Percentiles rank a stretch among this genome's conserved stretches.
Evolutionary conservation across 1,139 yeast genomes (phyloP).

Genomic region (Pichia sp.): DNA sequence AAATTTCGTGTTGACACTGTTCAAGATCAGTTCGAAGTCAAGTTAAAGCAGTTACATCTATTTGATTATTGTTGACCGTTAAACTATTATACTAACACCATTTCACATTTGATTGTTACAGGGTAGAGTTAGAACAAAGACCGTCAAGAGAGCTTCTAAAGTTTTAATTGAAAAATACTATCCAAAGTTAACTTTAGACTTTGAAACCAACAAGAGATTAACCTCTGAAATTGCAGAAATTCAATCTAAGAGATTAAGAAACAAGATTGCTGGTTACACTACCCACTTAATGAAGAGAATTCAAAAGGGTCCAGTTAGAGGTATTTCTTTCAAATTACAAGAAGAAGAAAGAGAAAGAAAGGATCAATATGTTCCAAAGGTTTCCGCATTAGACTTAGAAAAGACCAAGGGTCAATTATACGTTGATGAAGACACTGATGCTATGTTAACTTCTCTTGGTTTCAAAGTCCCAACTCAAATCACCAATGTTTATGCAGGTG

Average conservation of each 20-base stretch:
- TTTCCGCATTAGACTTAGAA: slow-evolving; percentile 97
- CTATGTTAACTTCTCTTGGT: slow-evolving; percentile 92
- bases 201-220: slow-evolving; percentile 99
- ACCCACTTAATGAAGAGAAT: slow-evolving; percentile 99
- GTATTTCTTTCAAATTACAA: slow-evolving; percentile 99
- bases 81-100: too few relatives aligned
- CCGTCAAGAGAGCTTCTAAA: slow-evolving; percentile 99
- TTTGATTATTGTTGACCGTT: too few relatives aligned
- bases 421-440: slow-evolving; percentile 97
- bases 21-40: too few relatives aligned
- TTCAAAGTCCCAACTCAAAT: slow-evolving; percentile 92
- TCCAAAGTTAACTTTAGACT: slow-evolving; percentile 99
- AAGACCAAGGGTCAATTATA: slow-evolving; percentile 95
- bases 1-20: too few relatives aligned
- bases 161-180: slow-evolving; percentile 99
- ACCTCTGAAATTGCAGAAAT: slow-evolving; percentile 97
- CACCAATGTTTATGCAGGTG: slow-evolving; percentile 87
- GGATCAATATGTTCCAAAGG: slow-evolving; percentile 99
- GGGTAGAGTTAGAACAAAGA: slow-evolving; percentile 99
- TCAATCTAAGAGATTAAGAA: slow-evolving; percentile 99
- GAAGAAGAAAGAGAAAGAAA: slow-evolving; percentile 99
- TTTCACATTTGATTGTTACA: slow-evolving; percentile 24
- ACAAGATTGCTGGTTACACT: slow-evolving; percentile 99
- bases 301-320: slow-evolving; percentile 99
- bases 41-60: too few relatives aligned